These are phyloP conservation scores for Myriosclerotinia duriaeana DNA, from an alignment of 2,329 filamentous ascomycete species.

Conservation along the genomic window DNA sequence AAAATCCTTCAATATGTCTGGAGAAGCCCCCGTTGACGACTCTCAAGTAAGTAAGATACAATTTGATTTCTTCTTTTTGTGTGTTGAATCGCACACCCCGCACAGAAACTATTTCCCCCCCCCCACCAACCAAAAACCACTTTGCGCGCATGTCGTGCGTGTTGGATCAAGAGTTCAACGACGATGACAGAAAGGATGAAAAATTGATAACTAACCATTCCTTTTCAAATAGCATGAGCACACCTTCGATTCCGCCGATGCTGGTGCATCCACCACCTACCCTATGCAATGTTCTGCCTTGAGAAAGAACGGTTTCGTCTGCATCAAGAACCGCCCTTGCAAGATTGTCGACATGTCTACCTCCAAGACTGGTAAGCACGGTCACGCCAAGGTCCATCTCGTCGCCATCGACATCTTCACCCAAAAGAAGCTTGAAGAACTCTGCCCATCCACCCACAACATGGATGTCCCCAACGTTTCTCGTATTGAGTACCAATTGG, in stretches of 20 bases:
- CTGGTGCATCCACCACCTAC: constrained; percentile 90
- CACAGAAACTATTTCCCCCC: constrained; percentile 32
- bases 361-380: constrained; percentile 99
- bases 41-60: constrained; percentile 60
- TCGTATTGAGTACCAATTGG: constrained; percentile 90
- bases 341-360: constrained; percentile 99
- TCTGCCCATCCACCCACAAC: constrained; percentile 96
- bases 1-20: constrained; percentile 55
- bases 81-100: constrained; percentile 21
- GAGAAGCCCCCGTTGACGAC: constrained; percentile 45
- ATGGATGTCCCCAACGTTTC: constrained; percentile 96
- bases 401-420: constrained; percentile 99
- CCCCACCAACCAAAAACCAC: constrained; percentile 36
- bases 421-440: constrained; percentile 98
- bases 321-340: constrained; percentile 98
- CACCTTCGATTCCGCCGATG: constrained; percentile 91
- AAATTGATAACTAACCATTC: constrained; percentile 23
- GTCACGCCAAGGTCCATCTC: constrained; percentile 99
- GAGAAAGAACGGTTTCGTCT: constrained; percentile 98
- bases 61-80: constrained; percentile 28
- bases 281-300: constrained; percentile 99
- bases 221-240: constrained; percentile 42
- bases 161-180: constrained; percentile 21
- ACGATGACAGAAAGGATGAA: constrained; percentile 4
- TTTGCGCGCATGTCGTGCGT: constrained; percentile 33